These are phyloP conservation scores for Lodderomyces parapsilosis DNA, from an alignment of 1,139 yeast genomes.

Conservation along the genomic window DNA sequence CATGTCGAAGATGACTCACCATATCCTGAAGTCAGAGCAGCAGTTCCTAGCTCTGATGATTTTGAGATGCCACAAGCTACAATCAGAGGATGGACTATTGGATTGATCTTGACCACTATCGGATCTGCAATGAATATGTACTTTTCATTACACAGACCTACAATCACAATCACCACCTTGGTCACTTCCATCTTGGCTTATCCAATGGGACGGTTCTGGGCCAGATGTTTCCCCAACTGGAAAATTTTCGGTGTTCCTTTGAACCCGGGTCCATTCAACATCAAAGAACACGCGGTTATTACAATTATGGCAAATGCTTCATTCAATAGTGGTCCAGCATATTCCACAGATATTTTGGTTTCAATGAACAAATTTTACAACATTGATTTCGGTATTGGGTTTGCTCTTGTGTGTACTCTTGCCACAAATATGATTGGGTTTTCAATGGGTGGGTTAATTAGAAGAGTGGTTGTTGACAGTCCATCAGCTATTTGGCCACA, in stretches of 20 bases:
- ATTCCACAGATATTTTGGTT: slow-evolving; percentile 58
- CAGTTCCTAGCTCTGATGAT: slow-evolving; percentile 65
- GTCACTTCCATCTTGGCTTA: slow-evolving; percentile 61
- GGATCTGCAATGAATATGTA: slow-evolving; percentile 62
- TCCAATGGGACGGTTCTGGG: slow-evolving; percentile 61
- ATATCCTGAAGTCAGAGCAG: slow-evolving; percentile 68
- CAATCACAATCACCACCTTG: slow-evolving; percentile 51
- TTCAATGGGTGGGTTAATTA: slow-evolving; percentile 60
- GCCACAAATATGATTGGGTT: slow-evolving; percentile 65
- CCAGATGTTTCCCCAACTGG: slow-evolving; percentile 40
- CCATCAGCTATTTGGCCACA: slow-evolving; percentile 70
- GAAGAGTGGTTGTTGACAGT: slow-evolving; percentile 59
- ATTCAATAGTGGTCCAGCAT: slow-evolving; percentile 60
- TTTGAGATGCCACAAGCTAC: slow-evolving; percentile 57
- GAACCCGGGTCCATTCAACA: slow-evolving; percentile 65
- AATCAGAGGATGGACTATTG: slow-evolving; percentile 59
- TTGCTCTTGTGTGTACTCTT: slow-evolving; percentile 47
- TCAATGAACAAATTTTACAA: slow-evolving; percentile 54
- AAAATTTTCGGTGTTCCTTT: slow-evolving; percentile 42
- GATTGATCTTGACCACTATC: slow-evolving; percentile 52
- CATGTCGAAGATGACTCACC: slow-evolving; percentile 56
- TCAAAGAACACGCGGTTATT: slow-evolving; percentile 65
- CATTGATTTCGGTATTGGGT: slow-evolving; percentile 39
- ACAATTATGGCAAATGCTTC: slow-evolving; percentile 52
- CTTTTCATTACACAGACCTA: slow-evolving; percentile 59